phyloP scores from a whole-genome alignment of 2,329 filamentous ascomycete genomes.

The Periconia digitata region DNA sequence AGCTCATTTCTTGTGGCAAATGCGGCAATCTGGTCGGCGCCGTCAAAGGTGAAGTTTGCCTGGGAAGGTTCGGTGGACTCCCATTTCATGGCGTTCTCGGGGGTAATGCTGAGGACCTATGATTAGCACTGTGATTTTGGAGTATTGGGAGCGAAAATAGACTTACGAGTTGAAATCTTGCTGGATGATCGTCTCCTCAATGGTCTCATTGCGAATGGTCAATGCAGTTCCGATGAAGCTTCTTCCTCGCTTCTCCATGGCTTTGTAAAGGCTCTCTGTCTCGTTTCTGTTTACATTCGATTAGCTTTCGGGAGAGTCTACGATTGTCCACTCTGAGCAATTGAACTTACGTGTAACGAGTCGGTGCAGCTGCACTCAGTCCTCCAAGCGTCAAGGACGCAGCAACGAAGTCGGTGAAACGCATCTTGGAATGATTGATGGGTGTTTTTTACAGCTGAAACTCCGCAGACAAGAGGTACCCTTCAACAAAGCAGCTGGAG shows the following conservation, averaged over 20 bases:
- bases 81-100: slow-evolving; percentile 34
- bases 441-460: no score
- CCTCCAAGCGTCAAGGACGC: slow-evolving; percentile 22
- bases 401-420: slow-evolving; percentile 27
- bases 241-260: slow-evolving; percentile 23
- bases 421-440: slow-evolving; percentile 17
- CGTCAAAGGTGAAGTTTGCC: slow-evolving; percentile 31
- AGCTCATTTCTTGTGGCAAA: slow-evolving; percentile 37
- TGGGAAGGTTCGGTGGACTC: slow-evolving; percentile 33
- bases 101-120: slow-evolving; percentile 14
- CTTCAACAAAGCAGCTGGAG: not conserved
- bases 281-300: no score
- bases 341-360: slow-evolving; percentile 3
- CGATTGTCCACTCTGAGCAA: not conserved
- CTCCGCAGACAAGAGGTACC: no score
- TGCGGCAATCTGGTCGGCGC: slow-evolving; percentile 29
- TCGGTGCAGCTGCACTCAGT: slow-evolving; percentile 24
- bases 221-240: slow-evolving; percentile 29
- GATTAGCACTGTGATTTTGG: not conserved
- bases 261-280: slow-evolving; percentile 28
- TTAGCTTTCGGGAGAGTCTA: not conserved
- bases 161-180: slow-evolving; percentile 31
- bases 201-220: slow-evolving; percentile 25
- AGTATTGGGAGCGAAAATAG: not conserved
- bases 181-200: slow-evolving; percentile 26